phyloP scores from a whole-genome alignment of 257 asterid species.

The Solanum etuberosum region DNA sequence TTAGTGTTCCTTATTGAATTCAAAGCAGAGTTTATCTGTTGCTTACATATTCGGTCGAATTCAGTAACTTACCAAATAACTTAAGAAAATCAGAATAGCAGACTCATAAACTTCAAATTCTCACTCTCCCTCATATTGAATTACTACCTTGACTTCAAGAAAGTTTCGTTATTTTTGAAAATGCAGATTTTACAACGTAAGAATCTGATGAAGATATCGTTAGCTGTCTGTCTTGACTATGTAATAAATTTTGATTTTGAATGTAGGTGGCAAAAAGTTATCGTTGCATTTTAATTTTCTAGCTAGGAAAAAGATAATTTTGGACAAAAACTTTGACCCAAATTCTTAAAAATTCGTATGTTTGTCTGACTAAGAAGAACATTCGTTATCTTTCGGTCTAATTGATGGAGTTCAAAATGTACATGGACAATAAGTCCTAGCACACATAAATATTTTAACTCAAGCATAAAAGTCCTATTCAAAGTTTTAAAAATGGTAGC shows the following conservation, averaged over 20 bases:
- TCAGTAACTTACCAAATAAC: neutral
- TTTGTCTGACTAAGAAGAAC: neutral
- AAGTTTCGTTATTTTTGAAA: neutral
- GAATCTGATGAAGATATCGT: neutral
- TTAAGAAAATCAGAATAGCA: too few species aligned
- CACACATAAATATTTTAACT: neutral
- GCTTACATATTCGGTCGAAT: neutral
- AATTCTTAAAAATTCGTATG: neutral
- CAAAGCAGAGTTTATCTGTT: neutral
- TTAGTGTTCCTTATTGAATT: neutral
- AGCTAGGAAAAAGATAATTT: neutral
- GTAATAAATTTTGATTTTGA: neutral
- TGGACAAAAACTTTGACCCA: neutral
- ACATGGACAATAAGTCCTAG: neutral
- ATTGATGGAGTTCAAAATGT: neutral
- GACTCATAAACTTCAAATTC: too few species aligned
- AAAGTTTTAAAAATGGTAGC: neutral
- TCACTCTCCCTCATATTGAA: too few species aligned
- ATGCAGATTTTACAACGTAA: neutral
- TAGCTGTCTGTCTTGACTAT: neutral
- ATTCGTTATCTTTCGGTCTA: neutral
- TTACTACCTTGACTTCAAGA: neutral
- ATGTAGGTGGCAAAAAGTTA: neutral
- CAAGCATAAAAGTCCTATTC: neutral
- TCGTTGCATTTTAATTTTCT: neutral